Evolutionary conservation across 108 stramenopile genomes (phyloP).

Genomic region (Skeletonema potamos): DNA sequence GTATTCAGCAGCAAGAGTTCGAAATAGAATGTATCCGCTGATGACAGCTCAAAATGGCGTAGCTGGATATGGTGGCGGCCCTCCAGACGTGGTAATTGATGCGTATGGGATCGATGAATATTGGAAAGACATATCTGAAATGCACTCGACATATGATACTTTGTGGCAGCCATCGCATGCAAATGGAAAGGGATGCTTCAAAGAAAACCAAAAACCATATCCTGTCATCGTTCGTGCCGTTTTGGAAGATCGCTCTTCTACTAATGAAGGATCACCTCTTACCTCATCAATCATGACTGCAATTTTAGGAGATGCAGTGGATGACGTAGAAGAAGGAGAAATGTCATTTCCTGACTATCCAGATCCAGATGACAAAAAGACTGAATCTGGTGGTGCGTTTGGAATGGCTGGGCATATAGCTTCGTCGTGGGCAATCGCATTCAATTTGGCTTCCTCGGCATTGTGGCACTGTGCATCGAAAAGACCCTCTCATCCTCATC

Average conservation of each 20-base stretch:
- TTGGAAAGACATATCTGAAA: constrained; percentile 17
- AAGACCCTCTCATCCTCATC: background rate
- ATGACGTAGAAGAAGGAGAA: constrained; percentile 48
- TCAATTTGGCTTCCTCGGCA: constrained; percentile 31
- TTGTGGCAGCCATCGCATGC: constrained; percentile 5
- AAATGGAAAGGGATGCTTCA: constrained; percentile 16
- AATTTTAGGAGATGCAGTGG: constrained; percentile 37
- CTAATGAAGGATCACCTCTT: background rate
- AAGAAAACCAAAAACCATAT: constrained; percentile 39
- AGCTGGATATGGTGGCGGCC: constrained; percentile 27
- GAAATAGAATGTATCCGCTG: constrained; percentile 39
- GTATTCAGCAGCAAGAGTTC: constrained; percentile 35
- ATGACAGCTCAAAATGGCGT: constrained; percentile 1
- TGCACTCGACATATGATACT: constrained; percentile 18
- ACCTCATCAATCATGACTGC: constrained; percentile 13
- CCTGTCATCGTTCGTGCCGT: constrained; percentile 32
- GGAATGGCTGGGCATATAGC: constrained; percentile 57
- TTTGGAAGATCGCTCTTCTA: constrained; percentile 16
- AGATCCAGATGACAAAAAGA: background rate
- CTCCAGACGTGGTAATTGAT: constrained; percentile 46
- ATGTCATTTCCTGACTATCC: constrained; percentile 11
- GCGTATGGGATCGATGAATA: constrained; percentile 44
- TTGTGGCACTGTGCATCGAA: constrained; percentile 31
- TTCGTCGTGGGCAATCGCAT: constrained; percentile 42
- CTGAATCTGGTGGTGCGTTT: constrained; percentile 23